These are phyloP conservation scores for Daldinia sp. DNA, from an alignment of 2,329 filamentous ascomycete species.

Conservation along the genomic window DNA sequence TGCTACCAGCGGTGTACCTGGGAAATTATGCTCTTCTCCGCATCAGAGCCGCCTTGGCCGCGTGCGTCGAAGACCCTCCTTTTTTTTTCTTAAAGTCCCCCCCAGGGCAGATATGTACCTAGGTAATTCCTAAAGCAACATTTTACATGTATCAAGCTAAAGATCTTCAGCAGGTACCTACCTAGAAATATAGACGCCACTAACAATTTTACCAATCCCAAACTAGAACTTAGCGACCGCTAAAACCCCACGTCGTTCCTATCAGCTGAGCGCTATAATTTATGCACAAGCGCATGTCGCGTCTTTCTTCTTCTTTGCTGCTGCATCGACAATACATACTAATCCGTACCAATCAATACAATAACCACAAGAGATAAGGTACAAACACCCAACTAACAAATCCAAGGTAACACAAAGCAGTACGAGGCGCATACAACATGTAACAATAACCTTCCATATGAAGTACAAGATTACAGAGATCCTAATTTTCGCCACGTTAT, in stretches of 20 bases:
- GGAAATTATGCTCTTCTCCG: conserved; percentile 13
- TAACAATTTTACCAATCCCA: conserved; percentile 10
- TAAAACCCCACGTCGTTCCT: conserved; percentile 25
- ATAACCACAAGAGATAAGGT: background rate
- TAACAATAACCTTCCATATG: background rate
- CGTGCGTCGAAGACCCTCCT: conserved; percentile 1
- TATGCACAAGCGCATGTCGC: background rate
- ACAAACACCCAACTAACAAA: background rate
- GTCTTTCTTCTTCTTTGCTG: background rate
- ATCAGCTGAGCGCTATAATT: conserved; percentile 26
- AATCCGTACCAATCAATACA: too few relatives aligned
- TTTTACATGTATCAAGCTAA: background rate
- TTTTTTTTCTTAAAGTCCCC: background rate
- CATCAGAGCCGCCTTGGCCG: conserved; percentile 12
- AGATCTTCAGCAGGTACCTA: background rate
- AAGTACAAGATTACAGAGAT: background rate
- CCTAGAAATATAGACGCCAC: conserved; percentile 15
- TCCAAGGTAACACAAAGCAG: background rate
- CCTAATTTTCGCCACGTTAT: background rate
- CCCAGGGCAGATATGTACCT: conserved; percentile 5
- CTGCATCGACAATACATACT: background rate
- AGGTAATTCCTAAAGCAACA: conserved; percentile 3
- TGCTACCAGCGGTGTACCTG: conserved; percentile 11
- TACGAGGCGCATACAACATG: conserved; percentile 3
- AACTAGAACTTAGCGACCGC: conserved; percentile 19